These are phyloP conservation scores for Prunus mongolica DNA, from an alignment of 306 rosid genomes.

Conservation along the genomic window DNA sequence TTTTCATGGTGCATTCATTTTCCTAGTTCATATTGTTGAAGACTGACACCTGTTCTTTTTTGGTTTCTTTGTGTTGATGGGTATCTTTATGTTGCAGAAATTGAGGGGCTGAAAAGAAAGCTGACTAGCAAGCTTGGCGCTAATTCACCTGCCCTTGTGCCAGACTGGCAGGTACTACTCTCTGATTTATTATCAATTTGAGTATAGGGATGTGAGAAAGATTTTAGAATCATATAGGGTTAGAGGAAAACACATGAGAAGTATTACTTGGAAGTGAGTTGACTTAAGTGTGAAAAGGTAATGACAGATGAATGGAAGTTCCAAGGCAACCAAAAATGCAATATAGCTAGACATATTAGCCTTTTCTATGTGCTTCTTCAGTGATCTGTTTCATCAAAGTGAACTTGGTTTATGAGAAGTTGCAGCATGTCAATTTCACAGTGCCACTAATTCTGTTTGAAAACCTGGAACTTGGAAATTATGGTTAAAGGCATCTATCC, in stretches of 20 bases:
- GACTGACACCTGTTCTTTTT: constrained; percentile 5
- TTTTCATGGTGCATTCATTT: not conserved
- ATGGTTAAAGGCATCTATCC: not conserved
- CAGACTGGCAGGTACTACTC: constrained; percentile 84
- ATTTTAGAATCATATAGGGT: constrained; percentile 1
- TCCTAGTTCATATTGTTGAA: not conserved
- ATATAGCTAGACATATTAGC: not conserved
- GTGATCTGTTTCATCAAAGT: not conserved
- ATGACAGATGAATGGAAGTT: not conserved
- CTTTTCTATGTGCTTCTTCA: not conserved
- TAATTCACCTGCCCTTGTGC: constrained; percentile 70
- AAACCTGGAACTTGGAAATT: not conserved
- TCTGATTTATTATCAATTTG: not conserved
- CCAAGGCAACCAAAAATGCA: not conserved
- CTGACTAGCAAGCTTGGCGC: constrained; percentile 98
- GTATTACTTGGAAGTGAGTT: not conserved
- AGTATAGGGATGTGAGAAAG: not conserved
- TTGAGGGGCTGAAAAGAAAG: constrained; percentile 92
- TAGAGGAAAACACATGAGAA: not conserved
- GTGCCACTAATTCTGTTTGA: not conserved
- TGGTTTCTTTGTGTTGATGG: constrained; percentile 2
- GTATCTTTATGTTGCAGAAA: constrained; percentile 44
- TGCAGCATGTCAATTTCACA: not conserved
- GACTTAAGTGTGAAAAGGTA: not conserved
- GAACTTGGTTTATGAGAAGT: not conserved